Evolutionary conservation across 352 stramenopile species (phyloP), one percentile per base, ranked within the genome.

Genomic region (Phytopythium sindhum): DNA sequence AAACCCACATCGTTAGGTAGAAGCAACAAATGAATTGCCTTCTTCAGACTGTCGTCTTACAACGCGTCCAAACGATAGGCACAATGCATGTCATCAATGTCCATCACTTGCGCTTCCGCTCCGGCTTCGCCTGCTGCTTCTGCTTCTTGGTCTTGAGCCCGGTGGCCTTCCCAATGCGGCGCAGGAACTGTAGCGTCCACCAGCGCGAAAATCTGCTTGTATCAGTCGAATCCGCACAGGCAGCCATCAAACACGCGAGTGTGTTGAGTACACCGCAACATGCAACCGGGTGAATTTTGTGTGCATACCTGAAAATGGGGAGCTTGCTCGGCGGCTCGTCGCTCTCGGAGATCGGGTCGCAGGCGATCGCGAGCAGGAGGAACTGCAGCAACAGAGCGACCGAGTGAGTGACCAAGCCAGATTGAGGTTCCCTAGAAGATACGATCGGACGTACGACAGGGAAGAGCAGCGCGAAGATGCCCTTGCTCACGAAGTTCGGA

Each of bases 401-500:
- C 33, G 53, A 15, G 15, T 24, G 28, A 19, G 19, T 15, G 24
- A 24, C 60, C 17, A 70, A 6, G 6, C 9, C 51, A 17, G 10
- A 28, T 41, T 26, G 9, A 56, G 9, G 45, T 2, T 10, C 31
- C 11, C 4, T 28, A 4, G 23, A 31, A 17, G 11, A 23, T 12
- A 53, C 6, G 26, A 14, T 31, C 2, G 68, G 19, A 66, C 76
- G 35, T 68, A 96, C 87, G 64, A 95, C 78, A 21, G 88, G 88
- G 58, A 96, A 96, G 12, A 96, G 76, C 59, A 96, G 65, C 8
- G 88, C 88, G 44, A 95, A 96, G 54, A 95, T 92, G 66, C 88
- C 88, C 70, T 94, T 95, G 81, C 84, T 94, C 57, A 96, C 84
- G 70, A 96, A 96, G 62, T 96, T 96, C 4, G 86, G 86, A 21